Base-by-base conservation (phyloP, 352 stramenopile genomes). In the Aphanomyces astaci region DNA sequence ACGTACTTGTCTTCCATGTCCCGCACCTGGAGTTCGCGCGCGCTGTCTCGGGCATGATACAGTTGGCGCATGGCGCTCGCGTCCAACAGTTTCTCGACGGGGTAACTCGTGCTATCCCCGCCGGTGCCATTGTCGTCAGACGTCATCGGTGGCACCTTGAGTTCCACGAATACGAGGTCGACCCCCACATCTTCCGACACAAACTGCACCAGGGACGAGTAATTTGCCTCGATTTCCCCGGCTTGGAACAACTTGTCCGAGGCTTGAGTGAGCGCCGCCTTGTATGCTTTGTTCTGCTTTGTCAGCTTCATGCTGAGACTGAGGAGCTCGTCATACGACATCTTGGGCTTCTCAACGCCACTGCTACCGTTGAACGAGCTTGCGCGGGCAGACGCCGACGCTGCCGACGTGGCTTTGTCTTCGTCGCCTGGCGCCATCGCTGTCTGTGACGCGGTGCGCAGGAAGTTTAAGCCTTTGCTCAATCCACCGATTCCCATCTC, bases 251-350 rank as follows among this genome's bases (percentile, higher is more conserved):
- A 28, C 28, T 68, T 68, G 32, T 68, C 62, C 3, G 62, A 68
- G n/a, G 62, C 62, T 22, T 51, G 32, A 15, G 62, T 68, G 24
- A 91, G 88, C 72, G 93, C 84, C 4, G 70, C 71, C 70, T 90
- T 91, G 84, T 92, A 90, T 45, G 92, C 72, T 67, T 92, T 92
- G 75, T 95, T 95, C 72, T 95, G 86, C 19, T 86, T 76, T 66
- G 84, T 95, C 59, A 93, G 80, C 74, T 95, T 95, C 84, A 93
- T 90, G 60, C 83, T 95, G 32, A 95, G 77, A 51, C 79, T 72
- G 33, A 95, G 73, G 2, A 95, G 70, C 67, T 95, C 83, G 28
- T 95, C 86, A 64, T 95, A 95, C 54, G 80, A 82, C 73, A 85
- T 80, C n/a, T 77, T 79, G 22, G 53, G 62, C 39, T 71, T 64